Percentiles rank a stretch among this genome's conserved stretches.
These are phyloP conservation scores for Penicillium coprophilum DNA, from an alignment of 495 filamentous ascomycete genomes.

Conservation along the genomic window DNA sequence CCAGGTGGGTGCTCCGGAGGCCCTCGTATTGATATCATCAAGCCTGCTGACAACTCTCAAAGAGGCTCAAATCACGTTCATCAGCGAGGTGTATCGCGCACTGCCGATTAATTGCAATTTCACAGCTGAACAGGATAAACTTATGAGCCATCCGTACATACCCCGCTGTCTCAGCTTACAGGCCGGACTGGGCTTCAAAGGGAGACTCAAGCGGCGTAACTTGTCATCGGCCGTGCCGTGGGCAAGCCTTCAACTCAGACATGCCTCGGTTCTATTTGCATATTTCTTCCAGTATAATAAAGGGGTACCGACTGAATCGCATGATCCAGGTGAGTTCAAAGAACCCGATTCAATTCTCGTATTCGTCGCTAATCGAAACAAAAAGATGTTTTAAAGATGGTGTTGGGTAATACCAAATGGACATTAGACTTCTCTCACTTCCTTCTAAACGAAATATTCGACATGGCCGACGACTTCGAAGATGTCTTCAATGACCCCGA, in stretches of 20 bases:
- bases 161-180: conserved; percentile 70
- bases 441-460: conserved; percentile 65
- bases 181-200: conserved; percentile 64
- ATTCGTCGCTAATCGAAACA: conserved; percentile 2
- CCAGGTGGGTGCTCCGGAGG: conserved; percentile 41
- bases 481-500: conserved; percentile 40
- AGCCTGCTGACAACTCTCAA: conserved; percentile 1
- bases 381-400: conserved; percentile 42
- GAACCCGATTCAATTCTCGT: not conserved
- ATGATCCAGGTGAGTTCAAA: conserved; percentile 58
- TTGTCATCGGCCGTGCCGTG: conserved; percentile 71
- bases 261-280: conserved; percentile 65
- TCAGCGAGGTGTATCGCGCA: conserved; percentile 64
- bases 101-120: conserved; percentile 70
- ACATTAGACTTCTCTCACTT: conserved; percentile 66
- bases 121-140: conserved; percentile 64
- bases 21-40: not conserved
- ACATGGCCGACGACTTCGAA: conserved; percentile 57
- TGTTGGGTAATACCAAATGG: conserved; percentile 58
- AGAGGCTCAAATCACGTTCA: conserved; percentile 51
- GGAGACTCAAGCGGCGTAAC: conserved; percentile 56
- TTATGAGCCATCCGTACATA: conserved; percentile 66
- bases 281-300: conserved; percentile 55
- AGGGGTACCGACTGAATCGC: conserved; percentile 52
- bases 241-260: conserved; percentile 68